Conservation (phyloP, 495 filamentous ascomycete species). For the Penicillium subrubescens region DNA sequence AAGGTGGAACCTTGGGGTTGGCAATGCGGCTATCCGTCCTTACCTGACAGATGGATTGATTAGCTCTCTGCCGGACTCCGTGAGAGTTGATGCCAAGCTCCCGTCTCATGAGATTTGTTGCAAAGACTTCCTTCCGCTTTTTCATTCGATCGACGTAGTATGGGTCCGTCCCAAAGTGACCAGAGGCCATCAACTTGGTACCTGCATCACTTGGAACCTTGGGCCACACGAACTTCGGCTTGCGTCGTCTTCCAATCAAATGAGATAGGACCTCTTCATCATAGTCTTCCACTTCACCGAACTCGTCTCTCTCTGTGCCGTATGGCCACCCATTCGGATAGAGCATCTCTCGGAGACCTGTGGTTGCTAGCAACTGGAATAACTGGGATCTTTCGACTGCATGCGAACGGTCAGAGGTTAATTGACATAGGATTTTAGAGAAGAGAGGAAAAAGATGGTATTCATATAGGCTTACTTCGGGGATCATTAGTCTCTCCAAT, state of each 20-base stretch:
- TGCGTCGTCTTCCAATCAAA: conserved; percentile 26
- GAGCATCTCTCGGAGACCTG: conserved; percentile 43
- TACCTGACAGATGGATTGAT: conserved; percentile 69
- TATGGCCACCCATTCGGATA: conserved; percentile 33
- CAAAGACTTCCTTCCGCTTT: conserved; percentile 61
- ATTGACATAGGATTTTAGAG: background rate
- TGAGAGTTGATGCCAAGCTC: conserved; percentile 68
- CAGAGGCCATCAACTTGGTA: conserved; percentile 73
- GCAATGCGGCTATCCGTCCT: conserved; percentile 13
- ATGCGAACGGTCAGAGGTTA: conserved; percentile 10
- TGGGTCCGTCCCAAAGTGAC: conserved; percentile 70
- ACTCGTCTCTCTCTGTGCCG: conserved; percentile 12
- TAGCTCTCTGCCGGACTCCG: conserved; percentile 54
- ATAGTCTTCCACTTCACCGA: conserved; percentile 32
- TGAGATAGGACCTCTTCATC: conserved; percentile 18
- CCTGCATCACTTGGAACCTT: conserved; percentile 79
- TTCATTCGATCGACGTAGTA: conserved; percentile 49
- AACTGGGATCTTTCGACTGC: conserved; percentile 36
- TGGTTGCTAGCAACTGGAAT: conserved; percentile 40
- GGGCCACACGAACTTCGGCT: conserved; percentile 58
- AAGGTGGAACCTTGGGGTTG: background rate
- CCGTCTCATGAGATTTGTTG: conserved; percentile 71
- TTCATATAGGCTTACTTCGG: conserved; percentile 8
- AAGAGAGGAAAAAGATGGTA: too few species aligned
- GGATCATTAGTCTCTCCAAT: conserved; percentile 25